Conservation (phyloP, 2,329 filamentous ascomycete species). For the Ilyonectria sp. region DNA sequence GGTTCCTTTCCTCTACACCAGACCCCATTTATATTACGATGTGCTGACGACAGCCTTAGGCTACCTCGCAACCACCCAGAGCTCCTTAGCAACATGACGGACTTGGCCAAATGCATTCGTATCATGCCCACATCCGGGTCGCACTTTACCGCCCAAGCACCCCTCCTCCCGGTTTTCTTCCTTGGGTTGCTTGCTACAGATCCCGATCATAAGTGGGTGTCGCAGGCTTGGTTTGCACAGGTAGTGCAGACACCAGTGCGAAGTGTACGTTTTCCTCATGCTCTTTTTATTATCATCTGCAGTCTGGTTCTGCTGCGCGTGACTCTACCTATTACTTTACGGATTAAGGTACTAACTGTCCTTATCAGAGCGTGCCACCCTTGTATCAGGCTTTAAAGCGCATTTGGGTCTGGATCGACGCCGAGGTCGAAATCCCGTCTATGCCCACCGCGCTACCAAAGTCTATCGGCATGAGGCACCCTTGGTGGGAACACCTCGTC, state of each 20-base stretch:
- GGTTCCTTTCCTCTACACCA: neutral
- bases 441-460: conserved; percentile 35
- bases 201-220: conserved; percentile 48
- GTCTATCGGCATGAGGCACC: conserved; percentile 48
- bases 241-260: conserved; percentile 56
- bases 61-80: conserved; percentile 56
- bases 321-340: conserved; percentile 35
- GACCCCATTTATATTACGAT: neutral
- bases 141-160: conserved; percentile 59
- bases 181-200: conserved; percentile 55
- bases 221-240: conserved; percentile 54
- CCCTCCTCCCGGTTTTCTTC: conserved; percentile 59
- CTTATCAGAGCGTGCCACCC: conserved; percentile 57
- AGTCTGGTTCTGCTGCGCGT: conserved; percentile 43
- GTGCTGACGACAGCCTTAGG: conserved; percentile 42
- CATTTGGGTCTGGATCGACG: conserved; percentile 55
- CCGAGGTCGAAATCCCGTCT: conserved; percentile 41
- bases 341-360: conserved; percentile 41
- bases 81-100: conserved; percentile 50
- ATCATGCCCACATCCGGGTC: conserved; percentile 60
- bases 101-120: conserved; percentile 55
- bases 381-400: conserved; percentile 52
- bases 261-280: conserved; percentile 53
- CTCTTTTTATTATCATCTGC: conserved; percentile 28
- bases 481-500: conserved; percentile 61